Base-by-base conservation (phyloP, 2,329 filamentous ascomycete species). In the Sporothrix phasma region DNA sequence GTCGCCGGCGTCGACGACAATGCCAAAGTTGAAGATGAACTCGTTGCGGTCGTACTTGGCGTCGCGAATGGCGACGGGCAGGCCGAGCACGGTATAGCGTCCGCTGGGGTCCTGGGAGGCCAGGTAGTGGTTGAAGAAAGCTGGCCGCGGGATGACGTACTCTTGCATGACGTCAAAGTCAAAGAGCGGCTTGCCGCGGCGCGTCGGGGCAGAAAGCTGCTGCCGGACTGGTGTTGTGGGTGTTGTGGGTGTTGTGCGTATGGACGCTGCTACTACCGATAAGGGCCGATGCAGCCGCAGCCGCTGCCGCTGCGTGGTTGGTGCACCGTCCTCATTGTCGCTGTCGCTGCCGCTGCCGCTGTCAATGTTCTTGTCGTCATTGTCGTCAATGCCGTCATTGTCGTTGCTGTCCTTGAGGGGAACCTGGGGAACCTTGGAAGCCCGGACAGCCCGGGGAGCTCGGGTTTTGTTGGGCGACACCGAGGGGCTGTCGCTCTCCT, bases 1-100 rank as follows among this genome's bases (percentile, higher is more conserved):
- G 62, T 79, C 77, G 54, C 76, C 76, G 64, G 68, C 67, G 61
- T 74, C 71, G 41, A 74, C 71, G 41, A 74, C 88, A 51, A 97
- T 80, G 65, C 91, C 92, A 73, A 97, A 96, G 75, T 97, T 97
- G 84, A 97, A 99, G 73, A 97, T 96, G 79, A 97, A 97, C 75
- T 96, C 90, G 76, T 96, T 96, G 65, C 94, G 88, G 72, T 88
- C 85, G 72, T 97, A 96, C 69, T 88, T 88, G 63, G 86, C 83
- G 68, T 92, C 84, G 61, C 88, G 85, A 72, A 97, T 90, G 73
- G 91, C 93, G 62, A 97, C 88, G 0, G 94, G 94, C 71, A 92
- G 91, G 17, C 92, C 91, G 39, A 99, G 82, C 63, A 99, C 85
- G 65, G 87, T 86, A 75, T 92, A 88, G 68, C 84, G 84, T 69